Evolutionary conservation across 2,329 filamentous ascomycete species (phyloP).

Genomic region (Alternaria triticimaculans): DNA sequence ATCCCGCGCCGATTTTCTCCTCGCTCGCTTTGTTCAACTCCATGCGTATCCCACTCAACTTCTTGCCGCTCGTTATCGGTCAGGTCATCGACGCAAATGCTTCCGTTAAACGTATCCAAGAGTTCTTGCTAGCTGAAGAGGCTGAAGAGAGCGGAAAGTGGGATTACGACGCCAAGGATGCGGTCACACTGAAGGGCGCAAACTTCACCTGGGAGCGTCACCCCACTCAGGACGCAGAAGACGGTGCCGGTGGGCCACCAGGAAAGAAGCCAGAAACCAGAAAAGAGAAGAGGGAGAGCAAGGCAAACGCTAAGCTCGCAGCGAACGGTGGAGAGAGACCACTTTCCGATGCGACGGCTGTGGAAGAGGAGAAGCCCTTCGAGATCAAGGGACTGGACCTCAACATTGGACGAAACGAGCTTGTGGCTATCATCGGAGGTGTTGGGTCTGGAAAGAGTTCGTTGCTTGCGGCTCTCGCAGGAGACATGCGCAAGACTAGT

Average conservation of each 20-base stretch:
- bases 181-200: constrained; percentile 73
- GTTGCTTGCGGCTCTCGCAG: constrained; percentile 84
- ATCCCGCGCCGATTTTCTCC: constrained; percentile 84
- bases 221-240: constrained; percentile 57
- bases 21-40: constrained; percentile 94
- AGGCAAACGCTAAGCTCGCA: constrained; percentile 40
- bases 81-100: constrained; percentile 90
- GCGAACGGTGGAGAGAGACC: constrained; percentile 42
- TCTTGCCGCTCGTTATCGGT: constrained; percentile 86
- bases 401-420: constrained; percentile 73
- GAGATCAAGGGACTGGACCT: constrained; percentile 73
- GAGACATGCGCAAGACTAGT: constrained; percentile 86
- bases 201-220: constrained; percentile 87
- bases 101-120: constrained; percentile 83
- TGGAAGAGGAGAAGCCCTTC: constrained; percentile 70
- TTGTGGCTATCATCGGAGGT: constrained; percentile 85
- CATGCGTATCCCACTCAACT: constrained; percentile 85
- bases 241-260: constrained; percentile 32
- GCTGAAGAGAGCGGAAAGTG: constrained; percentile 72
- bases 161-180: constrained; percentile 60
- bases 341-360: constrained; percentile 55
- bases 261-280: constrained; percentile 56
- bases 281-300: constrained; percentile 56
- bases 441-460: constrained; percentile 92
- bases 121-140: constrained; percentile 88